phyloP scores from a whole-genome alignment of 371 early-diverging fungal species.

The Mucor circinelloides region DNA sequence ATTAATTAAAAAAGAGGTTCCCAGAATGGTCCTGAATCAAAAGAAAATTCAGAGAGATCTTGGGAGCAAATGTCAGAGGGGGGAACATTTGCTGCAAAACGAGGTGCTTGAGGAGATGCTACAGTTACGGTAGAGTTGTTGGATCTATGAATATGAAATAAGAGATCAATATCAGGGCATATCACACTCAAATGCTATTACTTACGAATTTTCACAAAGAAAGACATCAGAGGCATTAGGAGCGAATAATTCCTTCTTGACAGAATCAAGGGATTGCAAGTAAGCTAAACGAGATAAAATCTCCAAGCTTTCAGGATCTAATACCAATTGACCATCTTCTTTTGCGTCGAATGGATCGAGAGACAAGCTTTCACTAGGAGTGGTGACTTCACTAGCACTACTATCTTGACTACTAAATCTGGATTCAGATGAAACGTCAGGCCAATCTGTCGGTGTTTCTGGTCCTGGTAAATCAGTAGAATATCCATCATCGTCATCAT shows the following conservation, averaged over 20 bases:
- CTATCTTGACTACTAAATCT: constrained; percentile 12
- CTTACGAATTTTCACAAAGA: constrained; percentile 37
- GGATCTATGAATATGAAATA: neutral
- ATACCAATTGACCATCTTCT: constrained; percentile 5
- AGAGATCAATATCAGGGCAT: neutral
- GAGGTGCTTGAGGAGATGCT: constrained; percentile 9
- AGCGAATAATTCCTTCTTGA: constrained; percentile 21
- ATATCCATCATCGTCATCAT: constrained; percentile 8
- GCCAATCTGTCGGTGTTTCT: constrained; percentile 19
- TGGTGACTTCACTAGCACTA: constrained; percentile 39
- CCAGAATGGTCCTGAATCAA: constrained; percentile 43
- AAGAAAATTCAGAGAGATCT: constrained; percentile 35
- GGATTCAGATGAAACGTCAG: constrained; percentile 20
- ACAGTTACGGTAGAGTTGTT: neutral
- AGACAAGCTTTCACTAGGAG: constrained; percentile 26
- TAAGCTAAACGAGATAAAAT: constrained; percentile 27
- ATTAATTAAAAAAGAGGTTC: constrained; percentile 25
- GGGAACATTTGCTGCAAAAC: constrained; percentile 21
- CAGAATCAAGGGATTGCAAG: constrained; percentile 26
- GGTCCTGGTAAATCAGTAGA: constrained; percentile 15
- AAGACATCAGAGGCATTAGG: constrained; percentile 43
- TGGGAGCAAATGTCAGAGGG: constrained; percentile 43
- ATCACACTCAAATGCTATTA: neutral
- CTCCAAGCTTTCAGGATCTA: constrained; percentile 27
- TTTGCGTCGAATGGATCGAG: constrained; percentile 18